Conservation (phyloP, 2,329 filamentous ascomycete genomes). For the Ciborinia camelliae region DNA sequence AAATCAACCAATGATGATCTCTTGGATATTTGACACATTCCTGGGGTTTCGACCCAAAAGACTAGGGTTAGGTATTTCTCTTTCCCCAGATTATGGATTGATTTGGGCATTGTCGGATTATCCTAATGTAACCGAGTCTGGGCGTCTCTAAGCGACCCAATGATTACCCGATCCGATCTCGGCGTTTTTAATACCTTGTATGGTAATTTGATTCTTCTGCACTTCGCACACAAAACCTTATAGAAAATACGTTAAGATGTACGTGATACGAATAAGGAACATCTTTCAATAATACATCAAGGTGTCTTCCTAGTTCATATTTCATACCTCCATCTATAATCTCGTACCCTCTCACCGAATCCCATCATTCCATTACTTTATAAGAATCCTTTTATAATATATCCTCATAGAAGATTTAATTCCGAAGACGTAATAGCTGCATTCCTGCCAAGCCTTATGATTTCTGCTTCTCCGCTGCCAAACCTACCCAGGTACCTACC, state of each 20-base stretch:
- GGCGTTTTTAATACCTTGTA: too few relatives aligned
- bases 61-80: too few relatives aligned
- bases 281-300: too few relatives aligned
- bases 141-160: background rate
- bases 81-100: too few relatives aligned
- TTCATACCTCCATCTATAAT: too few relatives aligned
- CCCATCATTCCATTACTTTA: constrained; percentile 15
- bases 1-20: too few relatives aligned
- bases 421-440: constrained; percentile 18
- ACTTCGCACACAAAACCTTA: background rate
- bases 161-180: background rate
- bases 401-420: background rate
- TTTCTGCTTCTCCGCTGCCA: constrained; percentile 15
- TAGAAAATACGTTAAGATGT: background rate
- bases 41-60: too few relatives aligned
- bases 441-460: constrained; percentile 13
- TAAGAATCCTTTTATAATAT: background rate
- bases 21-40: too few relatives aligned
- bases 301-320: background rate
- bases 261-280: too few relatives aligned
- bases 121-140: background rate
- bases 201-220: background rate
- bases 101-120: background rate
- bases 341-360: constrained; percentile 11
- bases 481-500: too few relatives aligned